Base-by-base conservation (phyloP, 2,329 filamentous ascomycete genomes). In the Aspergillus sp. region DNA sequence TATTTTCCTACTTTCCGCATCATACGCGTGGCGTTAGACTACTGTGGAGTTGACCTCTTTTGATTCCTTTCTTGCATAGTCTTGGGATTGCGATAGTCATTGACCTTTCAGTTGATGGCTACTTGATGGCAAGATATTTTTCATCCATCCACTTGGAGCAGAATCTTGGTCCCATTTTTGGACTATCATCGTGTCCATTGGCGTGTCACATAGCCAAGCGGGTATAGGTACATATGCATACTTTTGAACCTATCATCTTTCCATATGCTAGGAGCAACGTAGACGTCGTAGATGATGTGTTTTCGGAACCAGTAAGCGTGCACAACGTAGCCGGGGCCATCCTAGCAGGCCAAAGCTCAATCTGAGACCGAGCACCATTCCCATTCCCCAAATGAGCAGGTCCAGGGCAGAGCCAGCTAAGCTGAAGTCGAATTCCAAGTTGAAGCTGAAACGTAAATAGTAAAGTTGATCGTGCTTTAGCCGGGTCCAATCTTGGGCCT, bases 401-500 rank as follows among this genome's bases (percentile, higher is more conserved):
- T 49, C 44, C 52, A 55, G 24, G n/a, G 37, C 5, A 46, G 9
- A 49, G 15, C 20, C 33, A n/a, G 22, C n/a, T 4, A 41, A 49
- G 57, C 52, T 37, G 30, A 60, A 54, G 20, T 45, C 33, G 24
- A 45, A 47, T 47, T 24, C 15, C 45, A 27, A n/a, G 33, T 15
- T 37, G 3, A 27, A 17, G 44, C 33, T 20, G 34, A 24, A 54
- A 52, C 45, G 41, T 49, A 24, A 39, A 30, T 15, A 47, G 33
- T 47, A 24, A 11, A 45, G 49, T 37, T n/a, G 34, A 15, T 5
- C 34, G 12, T 37, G 51, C 22, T 15, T 70, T 70, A 77, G 60
- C 75, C 75, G 4, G 75, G 75, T 66, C 73, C 74, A 54, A 76
- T 75, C 64, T 74, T 75, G 46, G 72, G 73, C 73, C 74, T 75